Conservation (phyloP, 2,329 filamentous ascomycete species). For the Tricladium varicosporioides region DNA sequence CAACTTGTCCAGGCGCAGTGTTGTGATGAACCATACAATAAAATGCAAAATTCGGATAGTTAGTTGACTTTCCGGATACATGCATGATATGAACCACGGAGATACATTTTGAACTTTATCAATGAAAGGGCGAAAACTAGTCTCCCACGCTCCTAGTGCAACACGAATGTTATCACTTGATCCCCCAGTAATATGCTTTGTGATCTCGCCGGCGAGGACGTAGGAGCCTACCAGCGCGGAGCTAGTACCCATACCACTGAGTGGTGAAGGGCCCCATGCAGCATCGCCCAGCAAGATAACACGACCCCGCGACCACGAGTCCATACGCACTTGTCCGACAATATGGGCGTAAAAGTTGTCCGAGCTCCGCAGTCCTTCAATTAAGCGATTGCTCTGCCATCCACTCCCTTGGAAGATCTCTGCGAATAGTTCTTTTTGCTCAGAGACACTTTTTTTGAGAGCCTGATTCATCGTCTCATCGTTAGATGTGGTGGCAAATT, state of each 20-base stretch:
- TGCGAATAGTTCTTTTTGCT: constrained; percentile 39
- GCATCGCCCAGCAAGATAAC: constrained; percentile 53
- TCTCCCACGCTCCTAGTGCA: neutral
- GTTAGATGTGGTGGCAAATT: neutral
- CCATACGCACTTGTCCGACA: constrained; percentile 42
- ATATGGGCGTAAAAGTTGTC: constrained; percentile 45
- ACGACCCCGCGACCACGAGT: constrained; percentile 42
- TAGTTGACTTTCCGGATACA: neutral
- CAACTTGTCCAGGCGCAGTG: neutral
- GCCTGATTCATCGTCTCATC: constrained; percentile 25
- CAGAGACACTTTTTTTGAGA: constrained; percentile 22
- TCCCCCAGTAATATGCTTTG: neutral
- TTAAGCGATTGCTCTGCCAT: constrained; percentile 42
- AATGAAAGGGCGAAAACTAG: neutral
- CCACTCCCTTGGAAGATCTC: constrained; percentile 41
- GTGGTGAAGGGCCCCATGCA: constrained; percentile 45
- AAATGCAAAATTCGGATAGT: constrained; percentile 4
- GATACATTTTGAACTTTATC: neutral
- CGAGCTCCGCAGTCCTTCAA: constrained; percentile 38
- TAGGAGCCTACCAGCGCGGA: constrained; percentile 48
- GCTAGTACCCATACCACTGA: constrained; percentile 50
- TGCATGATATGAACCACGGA: neutral
- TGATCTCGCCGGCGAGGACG: constrained; percentile 52
- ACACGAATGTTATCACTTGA: neutral
- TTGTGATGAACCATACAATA: neutral